Percentiles rank a stretch among this genome's conserved stretches.
Evolutionary conservation across 768 basidiomycete genomes (phyloP).

Genomic region (Pisolithus sp.): DNA sequence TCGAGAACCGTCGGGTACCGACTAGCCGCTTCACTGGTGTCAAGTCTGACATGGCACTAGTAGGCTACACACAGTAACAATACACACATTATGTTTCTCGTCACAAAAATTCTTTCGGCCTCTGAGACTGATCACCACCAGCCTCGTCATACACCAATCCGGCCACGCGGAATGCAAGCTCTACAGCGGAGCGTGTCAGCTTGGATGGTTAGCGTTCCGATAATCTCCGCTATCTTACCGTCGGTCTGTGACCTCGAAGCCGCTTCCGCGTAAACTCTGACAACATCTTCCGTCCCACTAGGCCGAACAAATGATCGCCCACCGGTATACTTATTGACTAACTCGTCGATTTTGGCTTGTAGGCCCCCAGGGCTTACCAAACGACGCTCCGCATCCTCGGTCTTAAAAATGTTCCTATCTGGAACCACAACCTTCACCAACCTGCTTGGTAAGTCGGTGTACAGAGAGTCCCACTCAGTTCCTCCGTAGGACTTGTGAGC

Average conservation of each 20-base stretch:
- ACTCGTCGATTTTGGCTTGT: constrained; percentile 76
- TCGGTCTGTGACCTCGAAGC: constrained; percentile 66
- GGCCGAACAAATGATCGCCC: constrained; percentile 94
- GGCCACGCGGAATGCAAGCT: constrained; percentile 80
- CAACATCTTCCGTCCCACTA: constrained; percentile 97
- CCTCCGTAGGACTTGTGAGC: constrained; percentile 82
- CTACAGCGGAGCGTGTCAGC: constrained; percentile 32
- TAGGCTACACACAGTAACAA: not conserved
- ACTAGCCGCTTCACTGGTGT: too few relatives aligned
- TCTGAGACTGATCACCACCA: constrained; percentile 67
- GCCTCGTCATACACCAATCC: constrained; percentile 79
- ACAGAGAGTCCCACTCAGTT: constrained; percentile 87
- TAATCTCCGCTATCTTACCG: constrained; percentile 39
- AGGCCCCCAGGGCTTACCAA: constrained; percentile 74
- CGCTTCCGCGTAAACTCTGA: constrained; percentile 96
- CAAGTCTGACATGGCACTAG: too few relatives aligned
- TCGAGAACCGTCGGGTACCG: too few relatives aligned
- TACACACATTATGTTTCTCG: not conserved
- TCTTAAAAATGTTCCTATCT: constrained; percentile 79
- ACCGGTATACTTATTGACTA: constrained; percentile 69
- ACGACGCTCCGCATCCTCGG: constrained; percentile 89
- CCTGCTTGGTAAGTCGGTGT: constrained; percentile 90
- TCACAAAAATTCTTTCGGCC: constrained; percentile 77
- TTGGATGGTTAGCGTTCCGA: not conserved
- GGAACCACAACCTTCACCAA: constrained; percentile 88